Base-by-base conservation (phyloP, 2,329 filamentous ascomycete species). In the Aspergillus sp. region DNA sequence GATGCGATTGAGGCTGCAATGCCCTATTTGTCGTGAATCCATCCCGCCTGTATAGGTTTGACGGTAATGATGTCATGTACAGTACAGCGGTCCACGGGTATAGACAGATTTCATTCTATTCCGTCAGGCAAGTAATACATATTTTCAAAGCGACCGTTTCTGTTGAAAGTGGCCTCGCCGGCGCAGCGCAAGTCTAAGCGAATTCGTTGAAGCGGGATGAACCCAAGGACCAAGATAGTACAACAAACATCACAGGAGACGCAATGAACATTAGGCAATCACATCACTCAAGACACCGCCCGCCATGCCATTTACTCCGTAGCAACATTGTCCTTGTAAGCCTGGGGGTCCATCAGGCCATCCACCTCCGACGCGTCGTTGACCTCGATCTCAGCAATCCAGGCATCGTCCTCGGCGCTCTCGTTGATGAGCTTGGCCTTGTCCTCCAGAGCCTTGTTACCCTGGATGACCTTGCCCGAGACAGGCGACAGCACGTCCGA, bases 401-500 rank as follows among this genome's bases (percentile, higher is more conserved):
- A 98, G 43, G 85, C 89, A 35, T 89, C 84, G 43, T 71, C 78
- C 72, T 98, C 91, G 27, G 91, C 83, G 32, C 84, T 80, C 66
- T 85, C 73, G 70, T 96, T 98, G 67, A 98, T 86, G 35, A 74
- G 80, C 39, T 75, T 75, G 14, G 91, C 89, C 68, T 82, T 88
- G 61, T 91, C 81, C 61, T 93, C 83, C 41, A 98, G 73, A 39
- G 69, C 55, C 8, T 56, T 54, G 68, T 98, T 98, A 51, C 79
- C 71, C 53, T 81, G 75, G 24, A 75, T 71, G 40, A 98, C 76
- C 47, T 68, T 82, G 55, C 89, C 89, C 32, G 72, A 67, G 45
- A 95, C 74, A 12, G 91, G 91, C 10, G 86, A 80, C 67, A 94
- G 82, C 69, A 98, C 94, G 60, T 98, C 91, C 43, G 85, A 89